Evolutionary conservation across 1,284 basidiomycete genomes (phyloP).

Genomic region (Stereum hirsutum): DNA sequence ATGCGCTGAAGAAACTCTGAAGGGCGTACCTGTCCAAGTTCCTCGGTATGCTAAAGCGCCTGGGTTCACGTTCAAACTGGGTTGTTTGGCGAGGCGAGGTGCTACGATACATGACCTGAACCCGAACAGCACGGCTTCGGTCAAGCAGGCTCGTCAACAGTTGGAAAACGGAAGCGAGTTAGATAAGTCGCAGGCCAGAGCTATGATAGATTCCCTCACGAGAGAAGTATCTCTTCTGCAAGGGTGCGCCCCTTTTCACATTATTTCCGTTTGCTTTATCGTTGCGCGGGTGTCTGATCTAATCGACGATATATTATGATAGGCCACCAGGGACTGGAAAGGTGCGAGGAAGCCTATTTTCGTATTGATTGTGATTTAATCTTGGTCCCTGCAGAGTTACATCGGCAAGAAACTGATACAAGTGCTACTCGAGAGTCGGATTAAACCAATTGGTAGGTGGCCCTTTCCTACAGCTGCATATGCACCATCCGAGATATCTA

Average conservation of each 20-base stretch:
- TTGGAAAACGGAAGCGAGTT: constrained; percentile 7
- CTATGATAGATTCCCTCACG: constrained; percentile 10
- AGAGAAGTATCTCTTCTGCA: constrained; percentile 13
- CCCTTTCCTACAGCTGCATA: no score
- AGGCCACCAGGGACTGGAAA: constrained; percentile 15
- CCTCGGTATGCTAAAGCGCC: constrained; percentile 19
- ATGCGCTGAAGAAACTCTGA: constrained; percentile 7
- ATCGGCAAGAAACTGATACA: constrained; percentile 14
- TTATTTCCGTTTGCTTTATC: background rate
- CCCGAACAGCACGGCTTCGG: constrained; percentile 11
- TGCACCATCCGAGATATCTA: no score
- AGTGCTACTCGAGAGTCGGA: constrained; percentile 11
- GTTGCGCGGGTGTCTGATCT: no score
- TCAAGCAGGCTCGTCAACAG: constrained; percentile 10
- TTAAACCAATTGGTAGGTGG: constrained; percentile 12
- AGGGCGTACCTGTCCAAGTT: constrained; percentile 8
- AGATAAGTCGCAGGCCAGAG: constrained; percentile 12
- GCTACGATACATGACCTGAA: constrained; percentile 12
- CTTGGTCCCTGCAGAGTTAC: constrained; percentile 10
- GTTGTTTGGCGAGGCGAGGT: constrained; percentile 15
- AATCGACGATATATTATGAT: no score
- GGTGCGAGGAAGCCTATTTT: constrained; percentile 3
- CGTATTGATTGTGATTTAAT: background rate
- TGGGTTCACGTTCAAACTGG: constrained; percentile 17
- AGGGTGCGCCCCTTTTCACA: constrained; percentile 9